Evolutionary conservation across 768 basidiomycete genomes (phyloP).

Genomic region (Krasilnikovozyma curviuscula): DNA sequence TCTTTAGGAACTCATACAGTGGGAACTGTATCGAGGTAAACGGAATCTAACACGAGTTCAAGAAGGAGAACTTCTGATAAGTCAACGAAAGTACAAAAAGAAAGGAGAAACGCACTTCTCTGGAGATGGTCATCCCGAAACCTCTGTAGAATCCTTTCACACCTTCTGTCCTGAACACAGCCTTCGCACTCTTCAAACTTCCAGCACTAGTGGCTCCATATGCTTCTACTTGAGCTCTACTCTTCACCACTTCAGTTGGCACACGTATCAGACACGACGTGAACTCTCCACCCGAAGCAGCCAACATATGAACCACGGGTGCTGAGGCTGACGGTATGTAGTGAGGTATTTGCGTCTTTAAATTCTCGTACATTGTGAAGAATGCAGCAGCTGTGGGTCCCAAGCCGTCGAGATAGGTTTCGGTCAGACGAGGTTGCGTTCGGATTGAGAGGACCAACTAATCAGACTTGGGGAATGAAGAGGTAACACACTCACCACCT

Average conservation of each 20-base stretch:
- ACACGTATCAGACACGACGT: constrained; percentile 82
- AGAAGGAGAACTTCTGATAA: background rate
- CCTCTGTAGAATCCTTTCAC: constrained; percentile 69
- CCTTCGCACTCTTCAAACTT: constrained; percentile 21
- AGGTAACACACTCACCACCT: constrained; percentile 41
- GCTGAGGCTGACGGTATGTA: constrained; percentile 30
- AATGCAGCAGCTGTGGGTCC: constrained; percentile 69
- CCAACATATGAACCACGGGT: constrained; percentile 44
- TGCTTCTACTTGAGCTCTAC: constrained; percentile 65
- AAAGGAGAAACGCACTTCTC: constrained; percentile 35
- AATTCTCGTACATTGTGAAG: constrained; percentile 79
- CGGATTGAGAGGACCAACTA: background rate
- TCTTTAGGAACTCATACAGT: constrained; percentile 73
- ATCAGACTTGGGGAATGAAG: background rate
- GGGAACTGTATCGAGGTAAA: constrained; percentile 95
- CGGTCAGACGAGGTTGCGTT: background rate
- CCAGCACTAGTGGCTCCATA: constrained; percentile 32
- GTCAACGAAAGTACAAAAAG: background rate
- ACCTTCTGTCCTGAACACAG: constrained; percentile 38
- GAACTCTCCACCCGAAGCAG: constrained; percentile 38
- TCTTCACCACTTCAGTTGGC: constrained; percentile 91
- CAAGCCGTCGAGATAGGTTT: background rate
- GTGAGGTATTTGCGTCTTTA: constrained; percentile 50
- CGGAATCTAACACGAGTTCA: constrained; percentile 46
- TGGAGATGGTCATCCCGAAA: constrained; percentile 55